Base-by-base conservation (phyloP, 148 eudicot species). In the Nyssa sinensis region DNA sequence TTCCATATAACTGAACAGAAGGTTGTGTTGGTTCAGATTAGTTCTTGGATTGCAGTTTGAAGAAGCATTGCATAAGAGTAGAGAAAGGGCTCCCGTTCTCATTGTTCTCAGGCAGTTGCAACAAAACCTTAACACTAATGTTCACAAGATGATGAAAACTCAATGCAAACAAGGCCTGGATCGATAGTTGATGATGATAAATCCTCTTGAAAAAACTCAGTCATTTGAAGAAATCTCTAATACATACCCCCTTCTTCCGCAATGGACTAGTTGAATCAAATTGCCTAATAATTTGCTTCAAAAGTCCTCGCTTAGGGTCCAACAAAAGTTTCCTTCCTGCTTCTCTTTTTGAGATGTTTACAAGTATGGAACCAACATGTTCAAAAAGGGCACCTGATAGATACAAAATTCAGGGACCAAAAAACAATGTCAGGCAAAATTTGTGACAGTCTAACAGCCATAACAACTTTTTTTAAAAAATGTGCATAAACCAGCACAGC, bases 291-390 rank as follows among this genome's bases (percentile, higher is more conserved):
- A 93, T 83, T 77, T 90, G 99, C 85, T 90, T 92, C 69, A 95
- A 67, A 75, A 95, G 96, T 69, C 96, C 96, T 33, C 93, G 86
- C 78, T 88, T 90, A 21, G 97, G 94, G 65, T 95, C 97, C 88
- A 95, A 66, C 66, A 95, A 81, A 82, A 95, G 78, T 66, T 87
- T 84, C 78, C 99, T 82, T 81, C 99, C 99, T 65, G 81, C 90
- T 89, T 79, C 88, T 58, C 69, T 85, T 81, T 93, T 86, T 2
- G 99, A 89, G 66, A 95, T 83, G 78, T 95, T 95, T 59, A 93
- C 97, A 67, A 95, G 91, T 80, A 95, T 74, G 62, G 94, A 95
- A 59, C 94, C 97, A 86, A 89, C 94, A 77, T 95, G 97, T 75
- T 89, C 99, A 86, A 92, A 95, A 31, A 93, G 93, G 84, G 92